Evolutionary conservation across 2,329 filamentous ascomycete genomes (phyloP).

Genomic region (Colletotrichum graminicola): DNA sequence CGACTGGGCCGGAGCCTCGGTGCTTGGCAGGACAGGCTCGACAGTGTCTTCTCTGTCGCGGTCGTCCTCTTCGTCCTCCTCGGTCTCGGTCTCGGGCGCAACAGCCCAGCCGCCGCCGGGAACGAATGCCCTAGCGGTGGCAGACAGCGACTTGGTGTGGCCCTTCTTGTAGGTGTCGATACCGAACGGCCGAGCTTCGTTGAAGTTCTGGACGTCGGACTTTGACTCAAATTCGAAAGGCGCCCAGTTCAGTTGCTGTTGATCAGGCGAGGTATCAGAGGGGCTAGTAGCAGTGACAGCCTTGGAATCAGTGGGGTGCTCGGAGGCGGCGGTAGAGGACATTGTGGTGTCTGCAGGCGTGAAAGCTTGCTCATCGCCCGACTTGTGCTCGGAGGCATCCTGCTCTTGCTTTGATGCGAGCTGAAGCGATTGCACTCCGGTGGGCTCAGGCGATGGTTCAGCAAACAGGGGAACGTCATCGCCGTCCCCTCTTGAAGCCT

Average conservation of each 20-base stretch:
- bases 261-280: constrained; percentile 65
- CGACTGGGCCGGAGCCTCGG: constrained; percentile 10
- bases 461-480: constrained; percentile 84
- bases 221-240: constrained; percentile 71
- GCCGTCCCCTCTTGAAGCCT: constrained; percentile 72
- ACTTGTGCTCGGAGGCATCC: constrained; percentile 30
- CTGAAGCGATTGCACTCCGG: constrained; percentile 33
- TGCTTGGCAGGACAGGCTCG: constrained; percentile 35
- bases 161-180: constrained; percentile 58
- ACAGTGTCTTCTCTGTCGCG: constrained; percentile 42
- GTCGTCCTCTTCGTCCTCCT: constrained; percentile 43
- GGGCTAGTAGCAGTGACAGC: constrained; percentile 61
- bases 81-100: constrained; percentile 36
- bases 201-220: constrained; percentile 63
- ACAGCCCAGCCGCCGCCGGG: constrained; percentile 52
- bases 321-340: constrained; percentile 65
- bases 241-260: constrained; percentile 65
- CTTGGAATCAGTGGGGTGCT: constrained; percentile 65
- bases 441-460: constrained; percentile 54
- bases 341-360: constrained; percentile 63
- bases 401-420: constrained; percentile 25
- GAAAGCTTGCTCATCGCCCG: constrained; percentile 57
- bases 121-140: constrained; percentile 77
- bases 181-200: constrained; percentile 63
- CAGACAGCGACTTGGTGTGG: constrained; percentile 73